A percentile compares a stretch with the other conserved stretches of the same genome.
These are phyloP conservation scores for Mycena metata DNA, from an alignment of 768 basidiomycete species.

Conservation along the genomic window DNA sequence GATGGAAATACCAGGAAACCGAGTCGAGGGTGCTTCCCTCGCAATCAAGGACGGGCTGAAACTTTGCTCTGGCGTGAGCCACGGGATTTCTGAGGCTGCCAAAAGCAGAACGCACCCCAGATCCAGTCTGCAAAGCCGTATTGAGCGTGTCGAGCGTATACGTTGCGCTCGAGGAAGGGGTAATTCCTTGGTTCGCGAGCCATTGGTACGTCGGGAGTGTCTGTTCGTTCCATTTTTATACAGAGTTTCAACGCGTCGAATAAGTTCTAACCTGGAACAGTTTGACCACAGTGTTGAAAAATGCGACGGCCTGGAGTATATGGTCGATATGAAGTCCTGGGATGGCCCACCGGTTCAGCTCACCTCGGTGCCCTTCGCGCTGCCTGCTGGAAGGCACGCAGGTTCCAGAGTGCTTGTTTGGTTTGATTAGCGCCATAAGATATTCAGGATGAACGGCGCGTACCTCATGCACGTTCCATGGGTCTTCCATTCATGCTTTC, in stretches of 20 bases:
- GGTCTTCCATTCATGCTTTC: constrained; percentile 75
- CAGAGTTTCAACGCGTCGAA: background rate
- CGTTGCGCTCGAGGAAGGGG: constrained; percentile 58
- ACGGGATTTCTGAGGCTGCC: no score
- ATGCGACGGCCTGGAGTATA: constrained; percentile 72
- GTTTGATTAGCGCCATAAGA: background rate
- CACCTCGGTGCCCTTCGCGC: constrained; percentile 72
- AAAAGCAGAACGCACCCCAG: constrained; percentile 43
- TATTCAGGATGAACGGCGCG: background rate
- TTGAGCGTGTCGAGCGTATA: constrained; percentile 58
- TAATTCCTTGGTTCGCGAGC: constrained; percentile 67
- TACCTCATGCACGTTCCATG: constrained; percentile 74
- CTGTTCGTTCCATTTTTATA: constrained; percentile 40
- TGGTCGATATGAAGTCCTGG: background rate
- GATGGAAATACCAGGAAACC: constrained; percentile 69
- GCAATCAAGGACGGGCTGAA: constrained; percentile 63
- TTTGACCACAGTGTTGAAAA: constrained; percentile 53
- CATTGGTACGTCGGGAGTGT: constrained; percentile 69
- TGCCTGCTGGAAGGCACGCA: constrained; percentile 70
- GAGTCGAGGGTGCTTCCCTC: constrained; percentile 51
- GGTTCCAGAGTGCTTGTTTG: constrained; percentile 66
- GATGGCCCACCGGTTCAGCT: constrained; percentile 1
- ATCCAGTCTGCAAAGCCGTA: constrained; percentile 56
- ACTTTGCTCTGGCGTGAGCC: constrained; percentile 40
- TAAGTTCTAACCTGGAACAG: constrained; percentile 24